Evolutionary conservation across 352 stramenopile genomes (phyloP).

Genomic region (Pythium oligandrum): DNA sequence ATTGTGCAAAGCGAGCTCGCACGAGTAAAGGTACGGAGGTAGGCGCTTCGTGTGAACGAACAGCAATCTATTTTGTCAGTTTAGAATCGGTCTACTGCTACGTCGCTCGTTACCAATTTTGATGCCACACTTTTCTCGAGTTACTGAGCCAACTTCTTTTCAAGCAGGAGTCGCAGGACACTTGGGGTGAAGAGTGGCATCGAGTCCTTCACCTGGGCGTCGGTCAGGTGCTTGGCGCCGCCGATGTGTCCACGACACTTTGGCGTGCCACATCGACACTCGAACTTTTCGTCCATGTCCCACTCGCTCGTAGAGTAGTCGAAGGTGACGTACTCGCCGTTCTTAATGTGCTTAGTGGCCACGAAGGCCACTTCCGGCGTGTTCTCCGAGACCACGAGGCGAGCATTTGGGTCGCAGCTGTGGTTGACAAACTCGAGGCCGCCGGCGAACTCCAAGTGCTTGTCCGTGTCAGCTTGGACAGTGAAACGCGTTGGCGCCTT

Average conservation of each 20-base stretch:
- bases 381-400: conserved; percentile 72
- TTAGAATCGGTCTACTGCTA: too few relatives aligned
- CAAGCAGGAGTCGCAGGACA: conserved; percentile 60
- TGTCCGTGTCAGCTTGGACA: conserved; percentile 65
- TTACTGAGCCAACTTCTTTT: neutral
- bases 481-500: conserved; percentile 75
- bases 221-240: conserved; percentile 77
- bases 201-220: conserved; percentile 39
- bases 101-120: too few relatives aligned
- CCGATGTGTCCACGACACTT: conserved; percentile 65
- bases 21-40: too few relatives aligned
- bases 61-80: too few relatives aligned
- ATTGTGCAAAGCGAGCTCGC: conserved; percentile 6
- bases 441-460: conserved; percentile 81
- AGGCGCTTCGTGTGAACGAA: too few relatives aligned
- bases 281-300: conserved; percentile 91
- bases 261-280: conserved; percentile 66
- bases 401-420: conserved; percentile 81
- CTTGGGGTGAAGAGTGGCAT: conserved; percentile 72
- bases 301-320: conserved; percentile 90
- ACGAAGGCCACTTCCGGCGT: conserved; percentile 71
- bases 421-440: conserved; percentile 88
- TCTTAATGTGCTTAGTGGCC: conserved; percentile 62
- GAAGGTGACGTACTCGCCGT: conserved; percentile 77
- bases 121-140: too few relatives aligned